Percentiles rank a stretch among this genome's conserved stretches.
phyloP scores from a whole-genome alignment of 208 protist genomes.

The Leishmania arabica region DNA sequence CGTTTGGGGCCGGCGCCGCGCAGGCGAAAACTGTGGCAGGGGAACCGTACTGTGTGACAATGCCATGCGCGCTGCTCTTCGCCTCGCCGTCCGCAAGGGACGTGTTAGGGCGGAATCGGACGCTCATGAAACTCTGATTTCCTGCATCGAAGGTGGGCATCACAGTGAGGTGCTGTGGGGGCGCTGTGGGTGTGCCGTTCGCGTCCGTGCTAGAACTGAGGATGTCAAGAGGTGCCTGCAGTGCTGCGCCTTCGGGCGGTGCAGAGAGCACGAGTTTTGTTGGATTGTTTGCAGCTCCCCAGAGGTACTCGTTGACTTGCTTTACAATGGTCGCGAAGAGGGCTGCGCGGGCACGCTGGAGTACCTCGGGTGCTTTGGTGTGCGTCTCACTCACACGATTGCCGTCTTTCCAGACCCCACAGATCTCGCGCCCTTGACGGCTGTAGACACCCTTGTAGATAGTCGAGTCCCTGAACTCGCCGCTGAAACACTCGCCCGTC shows the following conservation, averaged over 20 bases:
- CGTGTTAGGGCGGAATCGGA: constrained; percentile 15
- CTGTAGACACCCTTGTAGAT: constrained; percentile 53
- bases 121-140: constrained; percentile 25
- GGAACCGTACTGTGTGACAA: constrained; percentile 21
- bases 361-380: constrained; percentile 15
- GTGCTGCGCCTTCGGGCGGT: neutral
- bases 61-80: constrained; percentile 9
- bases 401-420: constrained; percentile 45
- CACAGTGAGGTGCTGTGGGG: neutral
- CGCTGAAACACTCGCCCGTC: constrained; percentile 60
- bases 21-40: constrained; percentile 50
- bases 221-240: constrained; percentile 24
- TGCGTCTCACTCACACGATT: constrained; percentile 31
- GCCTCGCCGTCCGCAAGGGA: constrained; percentile 20
- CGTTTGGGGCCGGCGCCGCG: constrained; percentile 51
- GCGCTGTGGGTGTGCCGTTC: neutral
- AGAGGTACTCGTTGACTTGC: constrained; percentile 43
- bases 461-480: constrained; percentile 36
- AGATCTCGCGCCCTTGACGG: constrained; percentile 29
- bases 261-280: constrained; percentile 13
- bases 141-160: constrained; percentile 5
- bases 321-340: constrained; percentile 50
- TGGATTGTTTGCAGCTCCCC: constrained; percentile 11
- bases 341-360: constrained; percentile 37
- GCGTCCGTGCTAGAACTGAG: constrained; percentile 1